These are phyloP conservation scores for Zhuliangozyma blackwelliae DNA, from an alignment of 1,139 yeast species.

Conservation along the genomic window DNA sequence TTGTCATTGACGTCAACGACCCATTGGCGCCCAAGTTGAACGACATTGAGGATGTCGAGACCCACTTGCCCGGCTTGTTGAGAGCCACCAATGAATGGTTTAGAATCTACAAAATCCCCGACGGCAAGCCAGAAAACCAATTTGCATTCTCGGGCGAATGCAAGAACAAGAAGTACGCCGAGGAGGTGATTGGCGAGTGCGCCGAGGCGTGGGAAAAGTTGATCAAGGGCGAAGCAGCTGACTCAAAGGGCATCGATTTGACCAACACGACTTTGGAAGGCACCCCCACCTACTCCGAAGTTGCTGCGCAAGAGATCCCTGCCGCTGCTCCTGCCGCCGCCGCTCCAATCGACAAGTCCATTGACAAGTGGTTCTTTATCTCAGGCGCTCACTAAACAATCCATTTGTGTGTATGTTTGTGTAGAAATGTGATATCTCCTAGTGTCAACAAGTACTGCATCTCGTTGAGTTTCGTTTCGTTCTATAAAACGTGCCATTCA, in stretches of 20 bases:
- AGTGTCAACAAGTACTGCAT: too few relatives aligned
- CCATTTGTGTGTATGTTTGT: not conserved
- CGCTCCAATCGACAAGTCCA: slow-evolving; percentile 93
- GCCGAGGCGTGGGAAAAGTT: slow-evolving; percentile 74
- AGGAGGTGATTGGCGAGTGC: slow-evolving; percentile 69
- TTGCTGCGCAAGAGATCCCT: slow-evolving; percentile 56
- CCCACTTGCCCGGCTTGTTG: slow-evolving; percentile 78
- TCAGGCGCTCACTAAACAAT: slow-evolving; percentile 63
- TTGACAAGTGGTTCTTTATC: slow-evolving; percentile 99
- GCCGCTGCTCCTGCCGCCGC: slow-evolving; percentile 68
- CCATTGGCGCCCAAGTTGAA: slow-evolving; percentile 72
- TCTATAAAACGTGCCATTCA: not conserved
- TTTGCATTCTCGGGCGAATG: slow-evolving; percentile 85
- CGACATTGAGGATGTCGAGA: slow-evolving; percentile 79
- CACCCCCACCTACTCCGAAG: slow-evolving; percentile 49
- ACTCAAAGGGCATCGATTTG: slow-evolving; percentile 54
- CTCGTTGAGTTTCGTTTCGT: not conserved
- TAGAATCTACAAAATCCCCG: slow-evolving; percentile 91
- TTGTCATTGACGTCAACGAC: slow-evolving; percentile 79
- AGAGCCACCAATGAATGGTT: slow-evolving; percentile 90
- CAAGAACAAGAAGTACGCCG: slow-evolving; percentile 65
- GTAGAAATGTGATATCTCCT: not conserved
- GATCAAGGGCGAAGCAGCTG: slow-evolving; percentile 49
- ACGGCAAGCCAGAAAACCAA: slow-evolving; percentile 82
- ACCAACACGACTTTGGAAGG: slow-evolving; percentile 68